Evolutionary conservation across 148 eudicot species (phyloP).

Genomic region (Euryodendron excelsum): DNA sequence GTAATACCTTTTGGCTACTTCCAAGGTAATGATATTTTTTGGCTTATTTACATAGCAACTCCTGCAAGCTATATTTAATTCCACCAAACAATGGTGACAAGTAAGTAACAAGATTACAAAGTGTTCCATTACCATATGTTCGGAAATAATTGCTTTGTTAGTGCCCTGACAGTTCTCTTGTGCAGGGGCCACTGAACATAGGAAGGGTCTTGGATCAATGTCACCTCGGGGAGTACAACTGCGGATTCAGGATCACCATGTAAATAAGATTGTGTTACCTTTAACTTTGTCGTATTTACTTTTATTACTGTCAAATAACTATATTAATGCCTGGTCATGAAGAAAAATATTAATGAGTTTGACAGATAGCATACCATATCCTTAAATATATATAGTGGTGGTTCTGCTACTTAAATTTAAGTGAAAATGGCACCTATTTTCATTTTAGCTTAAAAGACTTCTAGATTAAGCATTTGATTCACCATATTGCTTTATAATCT

Average conservation of each 20-base stretch:
- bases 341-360: too few relatives aligned
- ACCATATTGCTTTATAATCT: neutral
- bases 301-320: neutral
- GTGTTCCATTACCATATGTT: neutral
- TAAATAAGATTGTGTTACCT: conserved; percentile 14
- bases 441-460: neutral
- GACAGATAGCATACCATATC: too few relatives aligned
- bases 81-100: conserved; percentile 26
- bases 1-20: neutral
- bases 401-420: neutral
- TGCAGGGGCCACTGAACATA: conserved; percentile 7
- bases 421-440: conserved; percentile 5
- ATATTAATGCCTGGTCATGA: too few relatives aligned
- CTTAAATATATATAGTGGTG: too few relatives aligned
- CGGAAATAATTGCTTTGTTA: neutral
- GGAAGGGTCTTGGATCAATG: conserved; percentile 34
- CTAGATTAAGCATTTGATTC: neutral
- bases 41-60: conserved; percentile 8
- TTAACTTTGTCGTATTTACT: neutral
- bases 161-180: neutral
- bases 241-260: conserved; percentile 62
- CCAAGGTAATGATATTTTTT: neutral
- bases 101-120: conserved; percentile 33
- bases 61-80: conserved; percentile 24
- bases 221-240: conserved; percentile 52